phyloP scores from a whole-genome alignment of 2,329 filamentous ascomycete genomes.

The Aureobasidium pullulans region DNA sequence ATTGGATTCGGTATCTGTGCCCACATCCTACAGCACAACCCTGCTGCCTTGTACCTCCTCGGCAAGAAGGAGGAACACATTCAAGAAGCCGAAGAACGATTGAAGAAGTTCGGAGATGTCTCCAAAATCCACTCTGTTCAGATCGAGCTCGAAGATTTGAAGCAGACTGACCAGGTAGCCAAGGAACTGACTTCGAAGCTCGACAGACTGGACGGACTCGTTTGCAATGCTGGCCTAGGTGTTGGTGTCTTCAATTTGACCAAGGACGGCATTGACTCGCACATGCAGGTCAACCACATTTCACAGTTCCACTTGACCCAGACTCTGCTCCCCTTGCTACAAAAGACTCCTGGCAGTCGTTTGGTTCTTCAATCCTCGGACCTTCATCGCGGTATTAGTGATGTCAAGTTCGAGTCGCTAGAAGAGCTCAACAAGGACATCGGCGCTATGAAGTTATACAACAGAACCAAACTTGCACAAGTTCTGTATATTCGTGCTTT shows the following conservation, averaged over 20 bases:
- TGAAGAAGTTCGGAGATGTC: conserved; percentile 39
- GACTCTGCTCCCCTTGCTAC: conserved; percentile 38
- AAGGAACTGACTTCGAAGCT: conserved; percentile 35
- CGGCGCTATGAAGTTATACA: conserved; percentile 42
- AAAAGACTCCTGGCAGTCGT: conserved; percentile 38
- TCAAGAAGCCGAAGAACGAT: conserved; percentile 35
- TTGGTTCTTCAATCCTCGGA: conserved; percentile 45
- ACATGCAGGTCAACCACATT: conserved; percentile 46
- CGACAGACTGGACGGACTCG: conserved; percentile 38
- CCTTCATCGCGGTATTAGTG: conserved; percentile 36
- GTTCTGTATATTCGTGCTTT: conserved; percentile 40
- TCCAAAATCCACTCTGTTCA: conserved; percentile 39
- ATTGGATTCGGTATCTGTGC: conserved; percentile 47
- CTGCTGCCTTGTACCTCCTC: conserved; percentile 41
- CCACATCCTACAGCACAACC: conserved; percentile 45
- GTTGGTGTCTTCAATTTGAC: conserved; percentile 44
- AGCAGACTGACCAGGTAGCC: conserved; percentile 40
- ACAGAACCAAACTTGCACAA: conserved; percentile 43
- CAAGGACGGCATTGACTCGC: conserved; percentile 43
- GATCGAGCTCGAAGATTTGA: conserved; percentile 41
- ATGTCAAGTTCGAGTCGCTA: conserved; percentile 36
- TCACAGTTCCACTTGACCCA: conserved; percentile 44
- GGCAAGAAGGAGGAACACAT: conserved; percentile 44
- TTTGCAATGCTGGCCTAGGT: conserved; percentile 45
- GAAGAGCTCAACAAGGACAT: conserved; percentile 45